A percentile compares a stretch with the other conserved stretches of the same genome.
phyloP scores from a whole-genome alignment of 768 basidiomycete genomes.

The Trametes cinnabarina region DNA sequence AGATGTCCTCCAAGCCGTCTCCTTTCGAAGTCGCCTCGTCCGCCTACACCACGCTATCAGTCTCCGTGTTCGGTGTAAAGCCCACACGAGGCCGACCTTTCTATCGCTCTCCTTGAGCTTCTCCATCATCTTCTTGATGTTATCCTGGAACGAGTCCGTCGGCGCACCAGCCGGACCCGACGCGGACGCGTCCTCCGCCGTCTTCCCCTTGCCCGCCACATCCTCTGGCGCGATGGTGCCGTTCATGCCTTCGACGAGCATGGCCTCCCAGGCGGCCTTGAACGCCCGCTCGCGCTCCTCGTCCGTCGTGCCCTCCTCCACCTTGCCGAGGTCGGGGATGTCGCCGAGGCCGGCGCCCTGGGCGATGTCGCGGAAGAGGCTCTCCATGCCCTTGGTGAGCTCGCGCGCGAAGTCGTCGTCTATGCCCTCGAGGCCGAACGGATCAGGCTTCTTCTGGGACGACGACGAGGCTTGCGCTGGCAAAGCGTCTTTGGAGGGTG shows the following conservation, averaged over 20 bases:
- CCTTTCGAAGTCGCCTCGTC: conserved; percentile 33
- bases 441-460: conserved; percentile 4
- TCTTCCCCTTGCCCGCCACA: conserved; percentile 18
- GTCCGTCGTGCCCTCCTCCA: conserved; percentile 11
- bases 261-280: conserved; percentile 67
- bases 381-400: conserved; percentile 45
- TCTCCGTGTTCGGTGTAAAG: background rate
- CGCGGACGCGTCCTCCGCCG: conserved; percentile 11
- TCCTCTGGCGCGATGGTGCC: conserved; percentile 25
- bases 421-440: conserved; percentile 25
- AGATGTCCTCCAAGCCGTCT: conserved; percentile 48
- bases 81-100: background rate
- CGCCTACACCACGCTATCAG: conserved; percentile 14
- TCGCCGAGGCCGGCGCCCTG: conserved; percentile 22
- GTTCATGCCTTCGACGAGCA: conserved; percentile 65
- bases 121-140: conserved; percentile 69
- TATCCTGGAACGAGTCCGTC: conserved; percentile 59
- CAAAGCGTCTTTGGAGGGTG: conserved; percentile 16
- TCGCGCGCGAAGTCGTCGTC: conserved; percentile 37
- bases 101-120: conserved; percentile 67
- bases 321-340: conserved; percentile 2
- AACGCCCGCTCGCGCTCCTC: conserved; percentile 40
- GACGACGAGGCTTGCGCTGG: background rate
- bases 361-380: conserved; percentile 40
- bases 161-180: conserved; percentile 1